Evolutionary conservation across 2,329 filamentous ascomycete genomes (phyloP).

Genomic region (Malbranchea zuffiana): DNA sequence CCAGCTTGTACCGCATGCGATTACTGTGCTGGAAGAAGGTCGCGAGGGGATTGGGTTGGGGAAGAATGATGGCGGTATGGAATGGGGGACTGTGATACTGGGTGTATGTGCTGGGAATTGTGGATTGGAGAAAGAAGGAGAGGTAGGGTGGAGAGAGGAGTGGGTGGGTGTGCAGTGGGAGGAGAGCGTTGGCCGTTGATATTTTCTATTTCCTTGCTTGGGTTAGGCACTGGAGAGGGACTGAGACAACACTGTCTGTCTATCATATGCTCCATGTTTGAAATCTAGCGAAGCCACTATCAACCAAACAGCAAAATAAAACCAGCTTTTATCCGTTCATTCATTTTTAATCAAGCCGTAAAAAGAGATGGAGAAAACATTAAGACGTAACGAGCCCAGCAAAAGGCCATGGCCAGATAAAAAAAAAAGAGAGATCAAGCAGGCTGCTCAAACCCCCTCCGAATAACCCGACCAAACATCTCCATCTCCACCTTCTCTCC

Average conservation of each 20-base stretch:
- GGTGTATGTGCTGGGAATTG: conserved; percentile 78
- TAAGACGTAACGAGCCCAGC: neutral
- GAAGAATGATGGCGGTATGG: conserved; percentile 66
- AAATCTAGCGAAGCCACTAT: too few relatives aligned
- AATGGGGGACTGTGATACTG: conserved; percentile 89
- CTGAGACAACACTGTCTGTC: too few relatives aligned
- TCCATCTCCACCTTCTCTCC: conserved; percentile 69
- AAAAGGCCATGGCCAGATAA: conserved; percentile 1
- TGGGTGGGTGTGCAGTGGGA: conserved; percentile 99
- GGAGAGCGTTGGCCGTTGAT: conserved; percentile 44
- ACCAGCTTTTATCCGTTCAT: too few relatives aligned
- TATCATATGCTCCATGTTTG: too few relatives aligned
- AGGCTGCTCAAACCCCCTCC: conserved; percentile 75
- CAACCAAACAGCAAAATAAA: too few relatives aligned
- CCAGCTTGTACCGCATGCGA: conserved; percentile 83
- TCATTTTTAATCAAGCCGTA: conserved; percentile 6
- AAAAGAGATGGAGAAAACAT: conserved; percentile 3
- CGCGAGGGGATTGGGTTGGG: conserved; percentile 51
- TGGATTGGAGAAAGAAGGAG: conserved; percentile 49
- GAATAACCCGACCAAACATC: conserved; percentile 54
- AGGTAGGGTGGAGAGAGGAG: conserved; percentile 76
- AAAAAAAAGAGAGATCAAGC: conserved; percentile 37
- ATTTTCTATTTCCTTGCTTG: too few relatives aligned
- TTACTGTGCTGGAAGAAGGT: conserved; percentile 70
- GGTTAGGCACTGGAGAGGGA: too few relatives aligned